Percentiles rank a stretch among this genome's conserved stretches.
phyloP scores from a whole-genome alignment of 768 basidiomycete species.

The Chalciporus chontae region DNA sequence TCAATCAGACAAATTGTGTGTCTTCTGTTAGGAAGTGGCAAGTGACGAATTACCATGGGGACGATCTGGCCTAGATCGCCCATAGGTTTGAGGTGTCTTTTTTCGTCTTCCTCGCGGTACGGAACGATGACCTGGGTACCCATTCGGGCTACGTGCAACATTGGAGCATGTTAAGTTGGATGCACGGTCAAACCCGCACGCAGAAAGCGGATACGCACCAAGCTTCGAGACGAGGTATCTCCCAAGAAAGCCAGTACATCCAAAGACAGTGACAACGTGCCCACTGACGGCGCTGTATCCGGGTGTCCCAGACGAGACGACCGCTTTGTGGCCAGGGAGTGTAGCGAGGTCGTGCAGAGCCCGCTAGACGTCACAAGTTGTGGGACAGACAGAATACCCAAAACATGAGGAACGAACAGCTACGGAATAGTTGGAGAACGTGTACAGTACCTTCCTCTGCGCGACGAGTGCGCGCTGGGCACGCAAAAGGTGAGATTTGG shows the following conservation, averaged over 20 bases:
- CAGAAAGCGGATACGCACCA: conserved; percentile 42
- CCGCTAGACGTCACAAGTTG: conserved; percentile 43
- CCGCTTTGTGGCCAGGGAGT: conserved; percentile 56
- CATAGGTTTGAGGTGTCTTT: conserved; percentile 84
- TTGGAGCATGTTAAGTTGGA: neutral
- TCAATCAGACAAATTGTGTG: conserved; percentile 22
- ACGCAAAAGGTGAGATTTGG: conserved; percentile 47
- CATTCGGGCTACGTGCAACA: conserved; percentile 62
- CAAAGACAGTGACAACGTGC: conserved; percentile 94
- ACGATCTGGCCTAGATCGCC: conserved; percentile 97
- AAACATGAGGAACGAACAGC: neutral
- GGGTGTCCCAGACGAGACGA: conserved; percentile 72
- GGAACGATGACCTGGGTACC: conserved; percentile 94
- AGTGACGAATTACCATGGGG: conserved; percentile 66
- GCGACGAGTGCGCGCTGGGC: conserved; percentile 47
- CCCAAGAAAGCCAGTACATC: conserved; percentile 92
- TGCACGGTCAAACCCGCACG: conserved; percentile 18
- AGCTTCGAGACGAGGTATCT: conserved; percentile 93
- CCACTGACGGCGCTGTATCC: conserved; percentile 88
- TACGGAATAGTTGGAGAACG: neutral
- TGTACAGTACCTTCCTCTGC: conserved; percentile 42
- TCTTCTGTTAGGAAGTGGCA: conserved; percentile 7
- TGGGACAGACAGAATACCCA: neutral
- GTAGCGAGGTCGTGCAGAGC: conserved; percentile 69
- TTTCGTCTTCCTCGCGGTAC: conserved; percentile 93